Conservation (phyloP, 2,329 filamentous ascomycete species). For the Scortechinia acanthostroma region DNA sequence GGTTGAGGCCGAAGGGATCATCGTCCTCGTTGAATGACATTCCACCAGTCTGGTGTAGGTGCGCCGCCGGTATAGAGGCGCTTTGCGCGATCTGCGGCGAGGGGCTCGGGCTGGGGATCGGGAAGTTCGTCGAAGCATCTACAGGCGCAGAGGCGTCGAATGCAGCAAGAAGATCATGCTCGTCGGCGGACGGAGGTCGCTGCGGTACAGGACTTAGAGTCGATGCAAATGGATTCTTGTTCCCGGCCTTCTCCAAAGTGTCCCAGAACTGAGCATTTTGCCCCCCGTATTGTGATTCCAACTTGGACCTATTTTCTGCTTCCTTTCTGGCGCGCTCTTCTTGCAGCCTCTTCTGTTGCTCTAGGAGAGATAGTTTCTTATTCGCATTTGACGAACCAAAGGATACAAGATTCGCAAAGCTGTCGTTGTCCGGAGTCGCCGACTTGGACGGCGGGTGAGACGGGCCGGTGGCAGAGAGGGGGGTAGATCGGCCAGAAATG, state of each 20-base stretch:
- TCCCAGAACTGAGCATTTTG: slow-evolving; percentile 66
- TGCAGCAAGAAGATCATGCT: slow-evolving; percentile 61
- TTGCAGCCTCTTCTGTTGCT: slow-evolving; percentile 65
- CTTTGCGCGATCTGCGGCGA: slow-evolving; percentile 17
- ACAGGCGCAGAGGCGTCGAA: slow-evolving; percentile 62
- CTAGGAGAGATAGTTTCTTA: slow-evolving; percentile 70
- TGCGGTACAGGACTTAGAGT: slow-evolving; percentile 10
- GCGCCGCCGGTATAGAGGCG: slow-evolving; percentile 24
- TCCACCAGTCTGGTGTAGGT: slow-evolving; percentile 40
- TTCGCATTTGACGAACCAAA: slow-evolving; percentile 52
- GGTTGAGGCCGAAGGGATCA: slow-evolving; percentile 77
- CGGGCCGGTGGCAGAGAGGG: slow-evolving; percentile 44
- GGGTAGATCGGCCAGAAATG: slow-evolving; percentile 47
- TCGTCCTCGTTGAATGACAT: slow-evolving; percentile 60
- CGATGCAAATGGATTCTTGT: slow-evolving; percentile 26
- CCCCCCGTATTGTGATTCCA: slow-evolving; percentile 70
- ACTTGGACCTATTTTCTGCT: slow-evolving; percentile 63
- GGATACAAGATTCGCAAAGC: slow-evolving; percentile 71
- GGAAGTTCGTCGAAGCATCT: slow-evolving; percentile 59
- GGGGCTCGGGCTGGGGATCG: slow-evolving; percentile 35
- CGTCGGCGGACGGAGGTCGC: slow-evolving; percentile 27
- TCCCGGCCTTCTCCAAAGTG: slow-evolving; percentile 38
- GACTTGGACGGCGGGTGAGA: slow-evolving; percentile 33
- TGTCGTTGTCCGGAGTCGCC: slow-evolving; percentile 54
- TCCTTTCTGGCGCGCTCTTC: slow-evolving; percentile 66